phyloP scores from a whole-genome alignment of 2,329 filamentous ascomycete genomes.

The Lasiodiplodia sp. region DNA sequence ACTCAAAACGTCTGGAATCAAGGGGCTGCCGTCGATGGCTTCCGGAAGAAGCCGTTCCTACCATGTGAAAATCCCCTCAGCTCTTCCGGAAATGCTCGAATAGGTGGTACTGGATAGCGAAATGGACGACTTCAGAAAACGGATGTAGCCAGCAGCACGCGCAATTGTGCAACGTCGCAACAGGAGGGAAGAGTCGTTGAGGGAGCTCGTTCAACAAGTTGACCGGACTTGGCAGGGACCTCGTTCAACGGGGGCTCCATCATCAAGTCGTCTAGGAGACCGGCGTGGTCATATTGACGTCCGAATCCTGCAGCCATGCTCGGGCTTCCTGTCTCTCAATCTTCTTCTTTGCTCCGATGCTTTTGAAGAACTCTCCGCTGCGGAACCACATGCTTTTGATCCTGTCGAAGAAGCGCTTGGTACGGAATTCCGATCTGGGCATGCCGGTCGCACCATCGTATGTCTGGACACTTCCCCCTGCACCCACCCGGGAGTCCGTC shows the following conservation, averaged over 20 bases:
- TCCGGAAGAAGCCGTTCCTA: background rate
- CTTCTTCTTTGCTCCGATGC: slow-evolving; percentile 35
- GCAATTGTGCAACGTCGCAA: background rate
- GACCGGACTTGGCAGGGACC: background rate
- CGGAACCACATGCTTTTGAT: slow-evolving; percentile 45
- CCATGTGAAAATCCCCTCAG: slow-evolving; percentile 8
- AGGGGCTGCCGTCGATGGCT: background rate
- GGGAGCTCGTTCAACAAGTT: background rate
- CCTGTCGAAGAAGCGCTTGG: slow-evolving; percentile 50
- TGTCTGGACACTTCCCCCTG: slow-evolving; percentile 18
- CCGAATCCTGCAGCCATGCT: slow-evolving; percentile 27
- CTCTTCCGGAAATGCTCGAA: slow-evolving; percentile 3
- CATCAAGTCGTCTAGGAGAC: background rate
- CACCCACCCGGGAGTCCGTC: slow-evolving; percentile 13
- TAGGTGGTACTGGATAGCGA: background rate
- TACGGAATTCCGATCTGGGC: slow-evolving; percentile 49
- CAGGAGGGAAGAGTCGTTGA: background rate
- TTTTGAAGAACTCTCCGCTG: slow-evolving; percentile 36
- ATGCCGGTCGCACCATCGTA: slow-evolving; percentile 43
- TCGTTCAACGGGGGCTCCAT: background rate
- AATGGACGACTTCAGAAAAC: background rate
- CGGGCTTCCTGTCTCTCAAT: slow-evolving; percentile 28
- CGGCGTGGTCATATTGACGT: slow-evolving; percentile 26
- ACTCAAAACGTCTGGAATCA: background rate
- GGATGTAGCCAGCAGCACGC: background rate